Base-by-base conservation (phyloP, 2,329 filamentous ascomycete species). In the Aspergillus cejpii region DNA sequence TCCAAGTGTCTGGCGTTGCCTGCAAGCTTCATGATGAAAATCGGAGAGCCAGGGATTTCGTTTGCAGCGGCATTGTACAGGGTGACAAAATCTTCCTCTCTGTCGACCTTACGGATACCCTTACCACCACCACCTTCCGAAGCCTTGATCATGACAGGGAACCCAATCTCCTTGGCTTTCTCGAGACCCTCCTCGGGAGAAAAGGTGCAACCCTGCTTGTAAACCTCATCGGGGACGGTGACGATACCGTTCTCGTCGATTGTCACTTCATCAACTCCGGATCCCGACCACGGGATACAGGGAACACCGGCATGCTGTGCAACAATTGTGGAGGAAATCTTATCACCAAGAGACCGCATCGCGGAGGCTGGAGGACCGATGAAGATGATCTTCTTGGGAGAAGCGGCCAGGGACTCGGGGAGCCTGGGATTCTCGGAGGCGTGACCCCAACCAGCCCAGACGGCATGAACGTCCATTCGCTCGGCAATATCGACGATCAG, bases 61-160 rank as follows among this genome's bases (percentile, higher is more conserved):
- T 85, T 94, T 4, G 92, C 90, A 17, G 94, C 92, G 37, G 91
- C 92, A 70, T 94, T 92, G 78, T 97, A 98, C 37, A 97, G 76
- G 57, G 78, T 76, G 64, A 85, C 78, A 61, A 98, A 98, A 52
- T 85, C 83, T 33, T 91, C 84, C 66, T 95, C 90, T 50, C 76
- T 76, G 50, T 87, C 77, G 56, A 92, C 92, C 74, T 97, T 96
- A 66, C 94, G 88, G 65, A 98, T 98, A 78, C 92, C 92, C 77
- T 98, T 98, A 66, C 92, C 92, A 74, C 92, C 92, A 74, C 92
- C 92, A 73, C 92, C 92, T 75, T 98, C 92, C 2, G 92, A 97
- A n/a, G 92, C 92, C 77, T 98, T 98, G 69, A 98, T 88, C 92
- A 98, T 98, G 75, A 98, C 86, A 12, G 92, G 92, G 75, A 98